Base-by-base conservation (phyloP, 2,329 filamentous ascomycete genomes). In the Myriosclerotinia scirpicola region DNA sequence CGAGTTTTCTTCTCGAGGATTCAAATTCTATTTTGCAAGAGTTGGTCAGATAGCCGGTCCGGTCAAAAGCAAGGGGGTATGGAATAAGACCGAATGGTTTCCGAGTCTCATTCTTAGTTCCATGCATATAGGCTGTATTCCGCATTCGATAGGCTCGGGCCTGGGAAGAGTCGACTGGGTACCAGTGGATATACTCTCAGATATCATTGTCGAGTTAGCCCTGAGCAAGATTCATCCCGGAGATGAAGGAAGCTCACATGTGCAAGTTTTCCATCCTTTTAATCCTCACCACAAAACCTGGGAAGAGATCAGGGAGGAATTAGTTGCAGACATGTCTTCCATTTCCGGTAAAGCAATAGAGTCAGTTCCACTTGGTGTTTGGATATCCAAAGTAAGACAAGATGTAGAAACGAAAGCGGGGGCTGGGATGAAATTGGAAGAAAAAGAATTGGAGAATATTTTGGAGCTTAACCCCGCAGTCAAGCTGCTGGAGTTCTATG, bases 11-110 rank as follows among this genome's bases (percentile, higher is more conserved):
- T 74, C 83, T 4, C 76, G 78, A 2, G 22, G 54, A 0, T 14
- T 20, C 20, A 2, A 42, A 0, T 74, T 77, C 2, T 77, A 76
- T 8, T 71, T 80, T n/a, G 76, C 81, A 40, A 79, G 82, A 1
- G 79, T 84, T 0, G 82, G 81, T 0, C 83, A 84, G 71, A 78
- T 84, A 52, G 81, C 75, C 0, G 81, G 81, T 0, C 42, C 65
- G 11, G 55, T 56, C 2, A 40, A 48, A 12, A 14, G 17, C 3
- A 20, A 22, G 14, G 46, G 64, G 9, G 9, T 54, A 1, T 65
- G 54, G 55, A 61, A 66, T 14, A 52, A 42, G 36, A 38, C 38
- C 2, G 48, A 66, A 46, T 54, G 55, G 48, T 59, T 66, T 20
- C 55, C 48, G 9, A 61, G 55, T 15, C 42, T 61, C 5, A 30